phyloP scores from a whole-genome alignment of 441 rosid species.

The Arabidopsis lyrata region DNA sequence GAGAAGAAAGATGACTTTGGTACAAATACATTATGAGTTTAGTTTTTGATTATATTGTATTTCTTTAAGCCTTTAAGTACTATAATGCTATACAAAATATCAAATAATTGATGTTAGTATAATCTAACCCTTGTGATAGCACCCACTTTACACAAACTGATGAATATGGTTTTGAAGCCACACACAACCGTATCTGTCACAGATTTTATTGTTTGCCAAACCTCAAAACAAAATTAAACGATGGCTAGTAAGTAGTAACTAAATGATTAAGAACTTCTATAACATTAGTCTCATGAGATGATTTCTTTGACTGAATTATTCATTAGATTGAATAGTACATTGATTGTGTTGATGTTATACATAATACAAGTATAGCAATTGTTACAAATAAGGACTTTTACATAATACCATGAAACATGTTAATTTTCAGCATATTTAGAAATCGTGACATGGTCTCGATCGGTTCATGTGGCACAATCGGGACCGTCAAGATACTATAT shows the following conservation, averaged over 20 bases:
- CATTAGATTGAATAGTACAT: neutral
- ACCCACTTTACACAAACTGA: neutral
- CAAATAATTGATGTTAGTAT: neutral
- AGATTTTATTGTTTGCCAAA: neutral
- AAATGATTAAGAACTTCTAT: neutral
- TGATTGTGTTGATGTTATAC: constrained; percentile 8
- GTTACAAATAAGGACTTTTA: neutral
- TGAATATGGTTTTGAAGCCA: neutral
- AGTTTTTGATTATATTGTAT: neutral
- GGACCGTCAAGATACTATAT: neutral
- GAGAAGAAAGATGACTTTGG: neutral
- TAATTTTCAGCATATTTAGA: constrained; percentile 26
- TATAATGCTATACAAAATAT: neutral
- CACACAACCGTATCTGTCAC: neutral
- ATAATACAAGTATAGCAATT: constrained; percentile 14
- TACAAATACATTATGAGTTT: neutral
- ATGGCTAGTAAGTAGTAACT: neutral
- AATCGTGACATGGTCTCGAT: constrained; percentile 18
- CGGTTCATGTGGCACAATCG: constrained; percentile 12
- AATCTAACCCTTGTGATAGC: neutral
- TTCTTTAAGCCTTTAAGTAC: neutral
- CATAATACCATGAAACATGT: constrained; percentile 29
- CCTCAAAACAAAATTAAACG: neutral
- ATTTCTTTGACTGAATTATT: neutral
- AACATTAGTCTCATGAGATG: neutral